Evolutionary conservation across 139 green algal genomes (phyloP).

Genomic region (Coelastrella sp.): DNA sequence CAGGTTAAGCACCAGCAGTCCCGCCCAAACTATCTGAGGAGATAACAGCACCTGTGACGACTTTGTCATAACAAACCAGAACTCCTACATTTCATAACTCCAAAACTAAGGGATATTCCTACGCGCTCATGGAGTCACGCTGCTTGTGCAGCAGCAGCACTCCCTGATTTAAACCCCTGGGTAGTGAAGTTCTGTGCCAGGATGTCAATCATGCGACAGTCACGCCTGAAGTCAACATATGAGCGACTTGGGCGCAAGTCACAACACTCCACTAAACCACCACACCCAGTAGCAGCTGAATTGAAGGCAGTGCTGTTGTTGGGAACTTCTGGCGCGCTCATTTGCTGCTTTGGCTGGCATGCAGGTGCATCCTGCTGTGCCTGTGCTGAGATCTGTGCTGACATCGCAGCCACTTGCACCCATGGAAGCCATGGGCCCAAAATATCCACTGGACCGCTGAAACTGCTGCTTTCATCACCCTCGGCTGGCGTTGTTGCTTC

Average conservation of each 20-base stretch:
- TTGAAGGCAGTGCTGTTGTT: too few relatives aligned
- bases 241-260: constrained; percentile 45
- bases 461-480: neutral
- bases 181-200: constrained; percentile 47
- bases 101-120: too few relatives aligned
- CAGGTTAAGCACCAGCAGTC: too few relatives aligned
- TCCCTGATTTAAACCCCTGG: neutral
- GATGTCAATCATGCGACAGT: constrained; percentile 57
- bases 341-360: neutral
- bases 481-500: neutral
- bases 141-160: neutral
- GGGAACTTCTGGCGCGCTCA: too few relatives aligned
- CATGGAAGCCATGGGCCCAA: neutral
- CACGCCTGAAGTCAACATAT: constrained; percentile 55
- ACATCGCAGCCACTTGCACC: neutral
- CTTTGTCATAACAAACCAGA: too few relatives aligned
- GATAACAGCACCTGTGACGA: too few relatives aligned
- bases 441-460: neutral
- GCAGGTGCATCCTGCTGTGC: neutral
- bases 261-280: constrained; percentile 56
- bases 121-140: too few relatives aligned
- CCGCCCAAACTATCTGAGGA: too few relatives aligned
- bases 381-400: neutral
- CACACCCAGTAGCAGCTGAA: neutral
- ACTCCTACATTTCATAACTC: too few relatives aligned